Percentiles rank a stretch among this genome's conserved stretches.
These are phyloP conservation scores for Fusarium falciforme DNA, from an alignment of 2,329 filamentous ascomycete species.

Conservation along the genomic window DNA sequence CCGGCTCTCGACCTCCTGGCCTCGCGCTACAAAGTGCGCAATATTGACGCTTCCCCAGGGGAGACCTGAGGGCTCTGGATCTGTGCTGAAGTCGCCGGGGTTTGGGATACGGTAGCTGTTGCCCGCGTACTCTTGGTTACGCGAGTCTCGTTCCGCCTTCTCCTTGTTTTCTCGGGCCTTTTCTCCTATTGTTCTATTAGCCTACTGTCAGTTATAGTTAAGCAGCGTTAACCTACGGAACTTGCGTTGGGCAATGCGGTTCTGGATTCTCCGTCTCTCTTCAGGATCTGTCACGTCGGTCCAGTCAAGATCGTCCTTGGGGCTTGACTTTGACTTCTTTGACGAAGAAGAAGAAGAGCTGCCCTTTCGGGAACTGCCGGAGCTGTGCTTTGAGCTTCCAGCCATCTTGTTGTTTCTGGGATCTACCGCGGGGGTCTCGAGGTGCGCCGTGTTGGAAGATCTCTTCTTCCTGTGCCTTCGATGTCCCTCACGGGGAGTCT, in stretches of 20 bases:
- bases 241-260: constrained; percentile 80
- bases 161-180: constrained; percentile 77
- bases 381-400: constrained; percentile 38
- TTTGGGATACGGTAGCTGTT: constrained; percentile 72
- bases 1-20: constrained; percentile 61
- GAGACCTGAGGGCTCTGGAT: constrained; percentile 69
- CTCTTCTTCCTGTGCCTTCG: constrained; percentile 30
- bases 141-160: constrained; percentile 69
- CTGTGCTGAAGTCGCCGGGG: constrained; percentile 64
- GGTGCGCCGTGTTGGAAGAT: constrained; percentile 12
- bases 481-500: constrained; percentile 1
- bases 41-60: constrained; percentile 79
- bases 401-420: constrained; percentile 34
- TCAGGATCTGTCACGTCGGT: constrained; percentile 75
- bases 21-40: constrained; percentile 62
- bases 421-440: constrained; percentile 8
- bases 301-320: constrained; percentile 71
- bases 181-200: constrained; percentile 64
- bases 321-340: constrained; percentile 55
- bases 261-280: constrained; percentile 80
- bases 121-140: constrained; percentile 72
- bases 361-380: constrained; percentile 44
- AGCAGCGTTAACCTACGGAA: constrained; percentile 68
- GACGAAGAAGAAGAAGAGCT: constrained; percentile 44
- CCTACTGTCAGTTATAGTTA: not conserved